Evolutionary conservation across 2,329 filamentous ascomycete genomes (phyloP).

Genomic region (Madurella mycetomatis): DNA sequence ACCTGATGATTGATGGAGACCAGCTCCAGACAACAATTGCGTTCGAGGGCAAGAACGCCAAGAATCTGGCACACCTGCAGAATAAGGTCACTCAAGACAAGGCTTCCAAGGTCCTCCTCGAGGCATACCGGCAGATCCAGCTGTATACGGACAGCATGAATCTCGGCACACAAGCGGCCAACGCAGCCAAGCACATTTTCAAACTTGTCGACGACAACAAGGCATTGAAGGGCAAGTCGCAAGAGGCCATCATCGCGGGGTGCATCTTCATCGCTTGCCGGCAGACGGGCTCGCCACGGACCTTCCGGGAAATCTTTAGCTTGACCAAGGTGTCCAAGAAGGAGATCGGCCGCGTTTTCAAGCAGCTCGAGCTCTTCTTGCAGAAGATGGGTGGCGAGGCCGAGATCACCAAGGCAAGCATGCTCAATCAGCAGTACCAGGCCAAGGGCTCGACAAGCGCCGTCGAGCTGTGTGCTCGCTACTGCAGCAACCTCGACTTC

Average conservation of each 20-base stretch:
- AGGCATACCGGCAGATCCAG: conserved; percentile 86
- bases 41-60: conserved; percentile 68
- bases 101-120: conserved; percentile 51
- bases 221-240: conserved; percentile 90
- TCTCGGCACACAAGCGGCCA: conserved; percentile 74
- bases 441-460: conserved; percentile 74
- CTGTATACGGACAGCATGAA: conserved; percentile 80
- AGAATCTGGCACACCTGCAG: conserved; percentile 75
- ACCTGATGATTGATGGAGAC: conserved; percentile 82
- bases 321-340: conserved; percentile 94
- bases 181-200: conserved; percentile 91
- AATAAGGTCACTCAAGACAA: conserved; percentile 44
- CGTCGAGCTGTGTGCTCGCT: conserved; percentile 80
- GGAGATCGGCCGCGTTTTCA: conserved; percentile 95
- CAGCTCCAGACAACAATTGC: conserved; percentile 87
- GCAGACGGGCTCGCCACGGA: conserved; percentile 78
- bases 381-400: conserved; percentile 60
- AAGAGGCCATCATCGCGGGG: conserved; percentile 88
- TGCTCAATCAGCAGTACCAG: conserved; percentile 59
- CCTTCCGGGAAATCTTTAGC: conserved; percentile 90
- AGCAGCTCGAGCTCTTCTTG: conserved; percentile 84
- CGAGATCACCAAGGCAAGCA: conserved; percentile 46
- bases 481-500: conserved; percentile 76
- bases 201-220: conserved; percentile 92
- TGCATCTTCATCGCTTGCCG: conserved; percentile 98